A percentile compares a stretch with the other conserved stretches of the same genome.
These are phyloP conservation scores for Crithidia expoeki DNA, from an alignment of 208 protist species.

Conservation along the genomic window DNA sequence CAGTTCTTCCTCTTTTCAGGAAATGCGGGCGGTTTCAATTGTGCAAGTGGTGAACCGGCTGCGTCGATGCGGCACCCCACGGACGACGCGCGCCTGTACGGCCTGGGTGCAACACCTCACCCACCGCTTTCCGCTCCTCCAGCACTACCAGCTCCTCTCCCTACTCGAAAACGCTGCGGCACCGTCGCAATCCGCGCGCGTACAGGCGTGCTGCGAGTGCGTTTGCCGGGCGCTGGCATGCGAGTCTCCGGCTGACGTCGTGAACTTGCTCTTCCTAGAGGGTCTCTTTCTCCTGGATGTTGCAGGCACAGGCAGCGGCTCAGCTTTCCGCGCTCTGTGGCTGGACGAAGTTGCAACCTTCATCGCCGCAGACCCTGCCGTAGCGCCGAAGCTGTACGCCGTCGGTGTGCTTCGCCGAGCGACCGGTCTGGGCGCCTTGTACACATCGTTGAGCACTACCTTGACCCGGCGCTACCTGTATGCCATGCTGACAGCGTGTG, in stretches of 20 bases:
- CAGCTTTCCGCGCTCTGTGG: conserved; percentile 23
- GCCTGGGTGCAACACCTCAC: conserved; percentile 64
- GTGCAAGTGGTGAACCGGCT: conserved; percentile 57
- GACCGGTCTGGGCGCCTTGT: conserved; percentile 22
- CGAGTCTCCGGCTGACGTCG: conserved; percentile 20
- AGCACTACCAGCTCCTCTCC: conserved; percentile 70
- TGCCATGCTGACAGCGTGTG: conserved; percentile 17
- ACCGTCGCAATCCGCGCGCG: conserved; percentile 43
- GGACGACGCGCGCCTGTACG: conserved; percentile 43
- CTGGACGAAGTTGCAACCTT: conserved; percentile 25
- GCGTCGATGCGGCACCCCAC: conserved; percentile 38
- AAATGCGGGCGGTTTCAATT: conserved; percentile 24
- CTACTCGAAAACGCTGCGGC: conserved; percentile 51
- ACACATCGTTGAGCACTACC: conserved; percentile 18
- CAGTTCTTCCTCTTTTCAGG: conserved; percentile 27
- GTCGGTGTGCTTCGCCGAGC: conserved; percentile 60
- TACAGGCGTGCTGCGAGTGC: conserved; percentile 38
- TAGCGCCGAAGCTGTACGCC: conserved; percentile 53
- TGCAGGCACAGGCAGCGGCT: conserved; percentile 12
- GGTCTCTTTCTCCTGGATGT: conserved; percentile 45
- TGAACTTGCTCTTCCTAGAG: conserved; percentile 34
- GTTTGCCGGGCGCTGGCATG: conserved; percentile 45
- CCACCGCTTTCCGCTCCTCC: conserved; percentile 59
- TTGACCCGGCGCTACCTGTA: conserved; percentile 42
- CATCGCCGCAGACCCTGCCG: conserved; percentile 15